phyloP scores from a whole-genome alignment of 2,329 filamentous ascomycete species.

The Neofusicoccum ribis region DNA sequence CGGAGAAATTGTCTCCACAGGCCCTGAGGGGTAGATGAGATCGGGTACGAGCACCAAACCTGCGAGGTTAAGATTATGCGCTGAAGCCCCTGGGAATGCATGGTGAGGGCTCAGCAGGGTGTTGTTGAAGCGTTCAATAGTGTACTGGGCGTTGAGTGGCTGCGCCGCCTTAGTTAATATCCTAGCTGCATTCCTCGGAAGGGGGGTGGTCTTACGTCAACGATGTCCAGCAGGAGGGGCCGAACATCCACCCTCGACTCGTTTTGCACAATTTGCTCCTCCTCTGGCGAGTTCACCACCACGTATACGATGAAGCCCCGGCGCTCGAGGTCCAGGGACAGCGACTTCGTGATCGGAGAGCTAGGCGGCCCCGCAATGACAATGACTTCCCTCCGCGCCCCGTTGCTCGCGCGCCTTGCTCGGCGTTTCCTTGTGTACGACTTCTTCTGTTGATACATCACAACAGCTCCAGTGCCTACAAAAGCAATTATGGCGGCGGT shows the following conservation, averaged over 20 bases:
- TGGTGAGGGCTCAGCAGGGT: conserved; percentile 74
- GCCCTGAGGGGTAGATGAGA: conserved; percentile 74
- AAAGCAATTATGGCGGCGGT: conserved; percentile 71
- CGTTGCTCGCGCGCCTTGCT: conserved; percentile 77
- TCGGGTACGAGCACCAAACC: conserved; percentile 82
- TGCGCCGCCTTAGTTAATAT: conserved; percentile 37
- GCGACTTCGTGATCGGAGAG: conserved; percentile 77
- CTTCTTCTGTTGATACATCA: conserved; percentile 64
- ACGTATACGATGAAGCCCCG: conserved; percentile 93
- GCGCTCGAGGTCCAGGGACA: conserved; percentile 83
- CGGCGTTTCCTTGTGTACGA: conserved; percentile 64
- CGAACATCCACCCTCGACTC: conserved; percentile 80
- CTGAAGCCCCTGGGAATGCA: conserved; percentile 72
- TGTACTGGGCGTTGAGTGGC: conserved; percentile 67
- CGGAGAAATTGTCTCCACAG: conserved; percentile 80
- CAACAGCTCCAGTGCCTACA: conserved; percentile 62
- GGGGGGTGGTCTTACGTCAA: conserved; percentile 59
- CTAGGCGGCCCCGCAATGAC: conserved; percentile 87
- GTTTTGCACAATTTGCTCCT: conserved; percentile 75
- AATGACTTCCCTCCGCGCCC: conserved; percentile 81
- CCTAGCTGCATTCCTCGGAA: conserved; percentile 18
- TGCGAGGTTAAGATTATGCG: conserved; percentile 74
- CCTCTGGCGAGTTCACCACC: conserved; percentile 80
- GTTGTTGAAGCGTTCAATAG: conserved; percentile 69
- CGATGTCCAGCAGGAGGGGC: conserved; percentile 79